Evolutionary conservation across 2,329 filamentous ascomycete genomes (phyloP), one percentile per base, ranked within the genome.

Genomic region (Westerdykella aurantiaca): DNA sequence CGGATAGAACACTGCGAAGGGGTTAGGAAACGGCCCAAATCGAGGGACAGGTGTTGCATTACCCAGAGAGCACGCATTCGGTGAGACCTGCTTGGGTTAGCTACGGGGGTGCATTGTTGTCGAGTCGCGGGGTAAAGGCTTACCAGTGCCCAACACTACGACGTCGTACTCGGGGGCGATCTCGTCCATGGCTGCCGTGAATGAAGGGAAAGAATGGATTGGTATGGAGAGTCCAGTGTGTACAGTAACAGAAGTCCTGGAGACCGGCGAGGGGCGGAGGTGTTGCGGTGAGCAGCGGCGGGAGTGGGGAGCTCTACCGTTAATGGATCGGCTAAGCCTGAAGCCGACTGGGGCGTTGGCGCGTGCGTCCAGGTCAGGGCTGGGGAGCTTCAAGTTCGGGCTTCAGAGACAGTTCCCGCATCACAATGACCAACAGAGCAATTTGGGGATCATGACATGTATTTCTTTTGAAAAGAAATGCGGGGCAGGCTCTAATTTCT

Each of bases 141-240:
- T 78, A 95, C 89, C 90, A 70, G 93, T 98, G 79, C 93, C 93
- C 69, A 98, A 82, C 69, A 98, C 93, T 69, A 98, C 83, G 72
- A 96, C 88, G 80, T 98, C 93, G 80, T 98, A 98, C 74, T 96
- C 90, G 68, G 88, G 87, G 58, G 90, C 88, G 68, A 98, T 95
- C 74, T 97, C 93, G 69, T 97, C 93, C 93, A 97, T 97, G 73
- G 51, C 79, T 72, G 53, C 47, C 51, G 49, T 42, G 51, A 41
- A 38, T n/a, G 41, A 33, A 18, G 31, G 22, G 31, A 44, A 44
- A 12, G 37, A 38, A 41, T 37, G 33, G 44, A 38, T 41, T 48
- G 48, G 52, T 31, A 37, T 35, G 42, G 31, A 34, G 43, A 45
- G 31, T 31, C 13, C 16, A 18, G 16, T 45, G 17, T 21, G 21